Evolutionary conservation across 495 filamentous ascomycete genomes (phyloP).

Genomic region (Trichoderma reesei): DNA sequence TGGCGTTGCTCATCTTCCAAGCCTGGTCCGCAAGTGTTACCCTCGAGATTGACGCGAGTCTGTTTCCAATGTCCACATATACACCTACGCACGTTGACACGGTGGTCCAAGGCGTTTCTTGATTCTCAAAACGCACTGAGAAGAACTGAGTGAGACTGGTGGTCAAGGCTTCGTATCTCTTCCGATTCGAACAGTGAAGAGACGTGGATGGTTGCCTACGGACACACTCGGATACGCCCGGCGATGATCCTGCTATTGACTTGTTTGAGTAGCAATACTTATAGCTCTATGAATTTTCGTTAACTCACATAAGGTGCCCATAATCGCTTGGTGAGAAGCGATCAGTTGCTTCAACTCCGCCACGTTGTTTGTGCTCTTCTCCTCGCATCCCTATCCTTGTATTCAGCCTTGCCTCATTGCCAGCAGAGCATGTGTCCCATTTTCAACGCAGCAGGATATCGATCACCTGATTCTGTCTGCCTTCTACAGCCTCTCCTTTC

Average conservation of each 20-base stretch:
- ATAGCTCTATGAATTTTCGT: neutral
- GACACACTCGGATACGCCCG: too few relatives aligned
- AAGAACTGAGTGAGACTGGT: neutral
- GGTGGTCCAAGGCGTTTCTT: neutral
- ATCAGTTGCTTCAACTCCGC: neutral
- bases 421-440: neutral
- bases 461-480: neutral
- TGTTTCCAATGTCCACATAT: neutral
- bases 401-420: neutral
- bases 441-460: neutral
- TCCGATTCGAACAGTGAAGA: neutral
- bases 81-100: neutral
- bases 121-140: neutral
- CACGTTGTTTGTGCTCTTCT: neutral
- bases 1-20: neutral
- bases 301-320: neutral
- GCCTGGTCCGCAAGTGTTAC: too few relatives aligned
- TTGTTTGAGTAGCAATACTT: neutral
- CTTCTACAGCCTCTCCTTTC: constrained; percentile 9
- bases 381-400: neutral
- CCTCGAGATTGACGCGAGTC: neutral
- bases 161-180: neutral
- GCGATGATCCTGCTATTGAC: neutral
- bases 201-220: too few relatives aligned
- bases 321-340: too few relatives aligned